These are phyloP conservation scores for Sistotremastrum niveocremeum DNA, from an alignment of 768 basidiomycete genomes.

Conservation along the genomic window DNA sequence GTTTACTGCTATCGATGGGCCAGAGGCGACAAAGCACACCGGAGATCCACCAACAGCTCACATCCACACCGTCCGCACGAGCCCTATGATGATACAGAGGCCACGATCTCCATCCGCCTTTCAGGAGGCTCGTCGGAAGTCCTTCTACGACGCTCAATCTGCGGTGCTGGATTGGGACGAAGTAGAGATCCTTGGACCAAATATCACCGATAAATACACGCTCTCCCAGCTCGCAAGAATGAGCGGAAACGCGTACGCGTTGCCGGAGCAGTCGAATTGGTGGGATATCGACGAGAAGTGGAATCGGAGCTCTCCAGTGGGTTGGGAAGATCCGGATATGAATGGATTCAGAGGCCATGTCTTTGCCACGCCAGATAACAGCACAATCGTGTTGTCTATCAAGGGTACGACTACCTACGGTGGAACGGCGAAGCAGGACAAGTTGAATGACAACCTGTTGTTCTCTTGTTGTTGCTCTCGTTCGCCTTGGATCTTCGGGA, in stretches of 20 bases:
- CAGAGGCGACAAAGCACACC: too few species aligned
- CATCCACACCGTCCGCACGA: neutral
- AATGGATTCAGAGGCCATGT: conserved; percentile 87
- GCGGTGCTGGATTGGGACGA: conserved; percentile 55
- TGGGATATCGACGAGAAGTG: conserved; percentile 65
- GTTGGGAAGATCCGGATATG: conserved; percentile 44
- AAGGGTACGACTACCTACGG: conserved; percentile 83
- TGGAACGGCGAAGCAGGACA: conserved; percentile 81
- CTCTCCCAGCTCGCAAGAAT: conserved; percentile 74
- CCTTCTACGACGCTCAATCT: conserved; percentile 33
- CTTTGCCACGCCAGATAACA: conserved; percentile 65
- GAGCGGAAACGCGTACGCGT: conserved; percentile 79
- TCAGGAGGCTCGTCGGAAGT: conserved; percentile 39
- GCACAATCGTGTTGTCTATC: conserved; percentile 75
- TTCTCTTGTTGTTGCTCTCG: conserved; percentile 92
- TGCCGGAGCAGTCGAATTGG: conserved; percentile 62
- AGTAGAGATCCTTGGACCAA: conserved; percentile 54
- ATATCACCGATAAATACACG: conserved; percentile 68
- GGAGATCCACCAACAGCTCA: neutral
- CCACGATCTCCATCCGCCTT: conserved; percentile 39
- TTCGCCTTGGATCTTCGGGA: conserved; percentile 75
- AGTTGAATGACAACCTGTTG: conserved; percentile 80
- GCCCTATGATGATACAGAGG: conserved; percentile 44
- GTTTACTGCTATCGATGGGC: too few species aligned
- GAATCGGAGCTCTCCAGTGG: conserved; percentile 79